phyloP scores from a whole-genome alignment of 2,329 filamentous ascomycete species.

The Arachnomyces sp. region DNA sequence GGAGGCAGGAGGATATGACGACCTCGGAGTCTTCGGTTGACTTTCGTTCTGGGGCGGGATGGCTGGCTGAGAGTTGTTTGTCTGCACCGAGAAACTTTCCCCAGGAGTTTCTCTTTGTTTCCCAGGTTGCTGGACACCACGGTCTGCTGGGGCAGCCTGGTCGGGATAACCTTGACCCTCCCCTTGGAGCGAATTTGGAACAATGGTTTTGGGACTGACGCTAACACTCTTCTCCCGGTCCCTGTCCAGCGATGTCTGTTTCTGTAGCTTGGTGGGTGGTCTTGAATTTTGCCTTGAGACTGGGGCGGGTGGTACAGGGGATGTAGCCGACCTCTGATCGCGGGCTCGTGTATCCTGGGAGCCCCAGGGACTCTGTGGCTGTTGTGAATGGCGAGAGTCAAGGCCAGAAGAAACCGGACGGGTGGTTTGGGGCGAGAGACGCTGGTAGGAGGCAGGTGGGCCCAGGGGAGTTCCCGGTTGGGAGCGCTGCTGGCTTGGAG shows the following conservation, averaged over 20 bases:
- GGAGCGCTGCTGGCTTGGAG: conserved; percentile 27
- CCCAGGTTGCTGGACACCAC: neutral
- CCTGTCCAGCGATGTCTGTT: conserved; percentile 41
- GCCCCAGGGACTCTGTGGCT: conserved; percentile 25
- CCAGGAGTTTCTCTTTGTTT: too few species aligned
- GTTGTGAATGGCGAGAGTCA: conserved; percentile 24
- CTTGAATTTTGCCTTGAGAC: conserved; percentile 36
- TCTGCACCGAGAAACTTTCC: too few species aligned
- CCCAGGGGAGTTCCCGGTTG: conserved; percentile 43
- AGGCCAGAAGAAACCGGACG: conserved; percentile 32
- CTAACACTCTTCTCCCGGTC: conserved; percentile 65
- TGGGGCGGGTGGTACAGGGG: conserved; percentile 22
- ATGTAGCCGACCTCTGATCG: conserved; percentile 19
- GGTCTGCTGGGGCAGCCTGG: conserved; percentile 16
- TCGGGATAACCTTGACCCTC: conserved; percentile 22
- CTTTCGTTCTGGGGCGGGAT: too few species aligned
- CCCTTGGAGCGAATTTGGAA: conserved; percentile 21
- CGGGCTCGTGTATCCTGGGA: conserved; percentile 22
- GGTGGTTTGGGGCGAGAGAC: conserved; percentile 27
- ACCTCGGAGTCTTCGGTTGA: too few species aligned
- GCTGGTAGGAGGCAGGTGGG: conserved; percentile 29
- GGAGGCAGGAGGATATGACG: too few species aligned
- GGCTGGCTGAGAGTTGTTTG: too few species aligned
- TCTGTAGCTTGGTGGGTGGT: conserved; percentile 21
- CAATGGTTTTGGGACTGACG: conserved; percentile 65